A percentile compares a stretch with the other conserved stretches of the same genome.
phyloP scores from a whole-genome alignment of 2,329 filamentous ascomycete genomes.

The Ampelomyces quisqualis region DNA sequence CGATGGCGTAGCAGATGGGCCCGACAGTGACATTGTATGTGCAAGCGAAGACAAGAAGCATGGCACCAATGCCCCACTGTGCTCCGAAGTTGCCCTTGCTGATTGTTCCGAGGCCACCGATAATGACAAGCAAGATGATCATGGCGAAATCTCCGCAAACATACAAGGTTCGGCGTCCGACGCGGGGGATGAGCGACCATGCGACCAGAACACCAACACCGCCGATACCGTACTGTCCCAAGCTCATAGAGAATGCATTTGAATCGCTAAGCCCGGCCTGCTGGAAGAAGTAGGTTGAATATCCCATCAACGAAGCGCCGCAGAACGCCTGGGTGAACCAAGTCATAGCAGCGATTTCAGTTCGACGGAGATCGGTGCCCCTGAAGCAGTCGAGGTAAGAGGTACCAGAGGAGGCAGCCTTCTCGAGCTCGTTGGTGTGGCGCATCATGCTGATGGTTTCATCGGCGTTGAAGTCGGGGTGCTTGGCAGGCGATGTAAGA shows the following conservation, averaged over 20 bases:
- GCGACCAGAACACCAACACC: conserved; percentile 69
- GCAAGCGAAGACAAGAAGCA: conserved; percentile 52
- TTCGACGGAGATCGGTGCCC: conserved; percentile 75
- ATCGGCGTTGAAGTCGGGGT: conserved; percentile 46
- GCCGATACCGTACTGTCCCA: conserved; percentile 61
- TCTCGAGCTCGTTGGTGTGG: conserved; percentile 79
- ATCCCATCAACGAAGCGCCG: conserved; percentile 39
- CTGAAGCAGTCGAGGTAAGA: conserved; percentile 83
- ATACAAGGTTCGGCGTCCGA: conserved; percentile 75
- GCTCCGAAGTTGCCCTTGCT: conserved; percentile 50
- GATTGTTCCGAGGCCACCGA: conserved; percentile 74
- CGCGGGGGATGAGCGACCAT: conserved; percentile 75
- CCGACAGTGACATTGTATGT: conserved; percentile 85
- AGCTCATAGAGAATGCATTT: conserved; percentile 48
- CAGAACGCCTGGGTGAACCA: conserved; percentile 51
- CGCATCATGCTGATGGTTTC: conserved; percentile 84
- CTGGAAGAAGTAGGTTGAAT: conserved; percentile 51
- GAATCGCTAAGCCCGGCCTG: conserved; percentile 49
- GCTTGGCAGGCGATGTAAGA: conserved; percentile 56
- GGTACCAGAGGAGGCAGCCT: conserved; percentile 65
- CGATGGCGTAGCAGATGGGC: conserved; percentile 85
- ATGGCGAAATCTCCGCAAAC: conserved; percentile 62
- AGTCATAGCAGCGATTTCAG: conserved; percentile 63
- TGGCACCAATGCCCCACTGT: conserved; percentile 40
- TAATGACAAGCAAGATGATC: conserved; percentile 69